Base-by-base conservation (phyloP, 208 protist species). In the Novymonas esmeraldas region DNA sequence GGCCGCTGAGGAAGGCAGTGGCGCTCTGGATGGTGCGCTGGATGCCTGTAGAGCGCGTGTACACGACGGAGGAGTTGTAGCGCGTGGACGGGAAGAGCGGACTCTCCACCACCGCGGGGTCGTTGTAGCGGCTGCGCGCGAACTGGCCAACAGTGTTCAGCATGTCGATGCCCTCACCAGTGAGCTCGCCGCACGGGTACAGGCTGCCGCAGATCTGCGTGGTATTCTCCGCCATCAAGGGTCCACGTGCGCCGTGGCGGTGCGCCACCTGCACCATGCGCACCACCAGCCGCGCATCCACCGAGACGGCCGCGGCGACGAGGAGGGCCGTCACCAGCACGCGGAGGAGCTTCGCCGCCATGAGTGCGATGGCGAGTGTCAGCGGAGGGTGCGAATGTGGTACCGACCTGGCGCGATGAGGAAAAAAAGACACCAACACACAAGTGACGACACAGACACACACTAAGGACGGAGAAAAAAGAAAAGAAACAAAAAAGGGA, bases 1-100 rank as follows among this genome's bases (percentile, higher is more conserved):
- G 58, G 34, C 78, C 81, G 39, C 38, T 28, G 44, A 90, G 61
- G 45, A 90, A 84, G 50, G 76, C 73, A 44, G 70, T 70, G 24
- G 81, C 75, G 64, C 78, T 87, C 57, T 87, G 84, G 42, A 90
- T 66, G 41, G 84, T 87, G 62, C 79, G 82, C 56, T 78, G 62
- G 31, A 78, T 65, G 56, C 58, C 64, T 11, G 82, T 89, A 14
- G 82, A 85, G 55, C 79, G 82, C 18, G 79, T 82, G 76, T 83
- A 81, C 58, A 87, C 70, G 28, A 84, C 50, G 6, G 78, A 82
- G 46, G 73, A 71, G 67, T 84, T 84, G 71, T 82, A 84, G 24
- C 16, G 50, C 29, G 51, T 54, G n/a, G 50, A 45, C 13, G 69
- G 67, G 52, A 81, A 84, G 69, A 84, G 74, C n/a, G 73, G 59